Conservation (phyloP, 75 land plant genomes). For the Larix kaempferi region DNA sequence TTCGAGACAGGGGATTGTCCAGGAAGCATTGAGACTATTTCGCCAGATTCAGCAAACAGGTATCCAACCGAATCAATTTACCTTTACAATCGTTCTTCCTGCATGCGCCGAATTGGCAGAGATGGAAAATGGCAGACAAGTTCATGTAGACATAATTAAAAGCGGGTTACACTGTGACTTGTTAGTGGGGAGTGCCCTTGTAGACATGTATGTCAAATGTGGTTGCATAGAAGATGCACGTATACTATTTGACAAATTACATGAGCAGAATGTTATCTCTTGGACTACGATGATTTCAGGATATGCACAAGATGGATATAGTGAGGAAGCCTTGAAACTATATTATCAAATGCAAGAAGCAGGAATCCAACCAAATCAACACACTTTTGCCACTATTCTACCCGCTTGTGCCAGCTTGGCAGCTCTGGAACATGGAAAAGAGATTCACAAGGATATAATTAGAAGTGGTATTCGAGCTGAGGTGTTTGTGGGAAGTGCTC, state of each 20-base stretch:
- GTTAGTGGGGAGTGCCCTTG: slow-evolving; percentile 47
- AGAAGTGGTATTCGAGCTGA: slow-evolving; percentile 14
- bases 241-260: slow-evolving; percentile 31
- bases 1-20: slow-evolving; percentile 3
- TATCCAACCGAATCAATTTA: slow-evolving; percentile 9
- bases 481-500: slow-evolving; percentile 18
- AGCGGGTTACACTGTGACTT: slow-evolving; percentile 24
- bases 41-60: slow-evolving; percentile 6
- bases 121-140: slow-evolving; percentile 31
- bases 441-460: slow-evolving; percentile 14
- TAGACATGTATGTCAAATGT: slow-evolving; percentile 69
- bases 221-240: slow-evolving; percentile 44
- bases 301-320: slow-evolving; percentile 37
- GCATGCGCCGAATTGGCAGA: slow-evolving; percentile 22
- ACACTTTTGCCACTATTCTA: slow-evolving; percentile 24
- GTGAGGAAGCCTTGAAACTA: slow-evolving; percentile 20
- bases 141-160: slow-evolving; percentile 39
- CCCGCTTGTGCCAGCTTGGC: slow-evolving; percentile 22
- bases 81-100: slow-evolving; percentile 14
- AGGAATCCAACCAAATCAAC: slow-evolving; percentile 14
- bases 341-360: slow-evolving; percentile 31
- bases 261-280: slow-evolving; percentile 32
- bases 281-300: slow-evolving; percentile 63
- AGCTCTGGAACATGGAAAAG: slow-evolving; percentile 13
- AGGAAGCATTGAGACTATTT: slow-evolving; percentile 11